phyloP scores from a whole-genome alignment of 495 filamentous ascomycete species.

The Daldinia loculata region DNA sequence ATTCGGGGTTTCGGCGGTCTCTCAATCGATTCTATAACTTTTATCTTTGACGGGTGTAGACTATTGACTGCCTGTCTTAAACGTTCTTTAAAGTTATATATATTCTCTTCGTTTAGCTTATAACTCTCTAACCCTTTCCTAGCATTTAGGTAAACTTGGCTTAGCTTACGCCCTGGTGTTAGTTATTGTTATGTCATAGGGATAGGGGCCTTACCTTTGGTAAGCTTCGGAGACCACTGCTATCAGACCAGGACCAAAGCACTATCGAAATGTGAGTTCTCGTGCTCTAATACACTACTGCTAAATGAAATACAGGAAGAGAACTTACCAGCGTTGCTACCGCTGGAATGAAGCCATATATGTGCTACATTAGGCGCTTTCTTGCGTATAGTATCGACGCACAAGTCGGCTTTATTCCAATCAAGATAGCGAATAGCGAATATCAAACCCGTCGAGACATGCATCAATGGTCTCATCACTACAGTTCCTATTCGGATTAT shows the following conservation, averaged over 20 bases:
- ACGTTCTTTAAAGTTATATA: constrained; percentile 16
- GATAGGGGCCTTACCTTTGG: constrained; percentile 14
- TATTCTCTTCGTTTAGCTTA: constrained; percentile 13
- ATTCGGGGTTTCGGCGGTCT: constrained; percentile 14
- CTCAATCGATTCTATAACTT: constrained; percentile 13
- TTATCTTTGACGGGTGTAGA: constrained; percentile 6
- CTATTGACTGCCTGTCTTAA: constrained; percentile 10
- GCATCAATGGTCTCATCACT: constrained; percentile 51
- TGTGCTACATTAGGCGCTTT: constrained; percentile 41
- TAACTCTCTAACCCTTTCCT: constrained; percentile 21
- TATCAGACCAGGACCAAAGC: constrained; percentile 24
- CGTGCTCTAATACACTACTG: constrained; percentile 26
- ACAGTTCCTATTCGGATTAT: constrained; percentile 18
- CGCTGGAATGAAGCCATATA: constrained; percentile 48
- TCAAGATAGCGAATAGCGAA: constrained; percentile 49
- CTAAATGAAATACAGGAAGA: constrained; percentile 27
- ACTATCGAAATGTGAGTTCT: background rate
- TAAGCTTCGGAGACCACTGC: constrained; percentile 18
- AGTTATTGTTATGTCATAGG: background rate
- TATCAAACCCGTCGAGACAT: constrained; percentile 40
- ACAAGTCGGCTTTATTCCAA: constrained; percentile 51
- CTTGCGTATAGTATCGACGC: constrained; percentile 45
- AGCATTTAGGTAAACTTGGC: constrained; percentile 14
- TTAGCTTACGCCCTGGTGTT: constrained; percentile 1
- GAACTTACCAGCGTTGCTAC: constrained; percentile 43